Base-by-base conservation (phyloP, 73 alveolate genomes). In the Halteria grandinella region DNA sequence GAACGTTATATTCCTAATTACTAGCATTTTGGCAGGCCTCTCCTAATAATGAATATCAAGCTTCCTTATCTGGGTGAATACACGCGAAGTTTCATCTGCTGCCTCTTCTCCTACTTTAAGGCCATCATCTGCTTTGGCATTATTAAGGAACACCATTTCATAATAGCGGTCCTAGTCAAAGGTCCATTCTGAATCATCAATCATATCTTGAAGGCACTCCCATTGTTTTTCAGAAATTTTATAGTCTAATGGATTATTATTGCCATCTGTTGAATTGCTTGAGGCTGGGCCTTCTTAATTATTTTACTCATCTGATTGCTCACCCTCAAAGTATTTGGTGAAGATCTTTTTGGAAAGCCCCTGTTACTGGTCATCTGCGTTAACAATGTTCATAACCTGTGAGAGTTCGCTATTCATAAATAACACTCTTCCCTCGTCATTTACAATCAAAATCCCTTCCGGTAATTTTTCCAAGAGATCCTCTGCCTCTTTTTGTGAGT, bases 381-480 rank as follows among this genome's bases (percentile, higher is more conserved):
- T n/a, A n/a, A n/a, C n/a, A n/a, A n/a, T n/a, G n/a, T n/a, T n/a
- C n/a, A n/a, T n/a, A n/a, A n/a, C n/a, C n/a, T n/a, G n/a, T n/a
- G n/a, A n/a, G n/a, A 57, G 33, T 33, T 57, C 58, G 14, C 36
- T 17, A 57, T 57, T 57, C 6, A 57, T 57, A 54, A 17, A 57
- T 17, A 39, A 31, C 12, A 57, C n/a, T 57, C 36, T 29, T 29
- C 74, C 74, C 34, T 57, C 58, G 7, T 5, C 18, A 31, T 57
- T 31, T 17, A 54, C 51, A 57, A 57, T 57, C 18, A 57, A 31
- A 5, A 57, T 18, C 6, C 74, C 74, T 57, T 57, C 51, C 10
- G 74, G 55, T 18, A 57, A 57, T 14, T 31, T 57, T 4, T 57
- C 31, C 5, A 57, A 33, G 4, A 57, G 17, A 6, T 29, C 36